A percentile compares a stretch with the other conserved stretches of the same genome.
Evolutionary conservation across 1,284 basidiomycete species (phyloP).

Genomic region (Pseudozyma hubeiensis): DNA sequence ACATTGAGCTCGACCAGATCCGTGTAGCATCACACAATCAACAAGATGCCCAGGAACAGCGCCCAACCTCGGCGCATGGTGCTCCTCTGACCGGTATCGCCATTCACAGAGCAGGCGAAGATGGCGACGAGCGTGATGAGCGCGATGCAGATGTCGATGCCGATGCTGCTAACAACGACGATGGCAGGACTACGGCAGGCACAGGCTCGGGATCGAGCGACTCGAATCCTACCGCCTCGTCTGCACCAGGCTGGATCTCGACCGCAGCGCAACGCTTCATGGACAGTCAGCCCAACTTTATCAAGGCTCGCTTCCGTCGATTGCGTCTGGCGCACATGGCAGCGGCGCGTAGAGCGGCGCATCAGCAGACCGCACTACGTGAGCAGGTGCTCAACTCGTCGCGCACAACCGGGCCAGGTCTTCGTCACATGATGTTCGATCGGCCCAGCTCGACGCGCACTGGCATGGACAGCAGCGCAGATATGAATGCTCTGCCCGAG

Average conservation of each 20-base stretch:
- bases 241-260: conserved; percentile 47
- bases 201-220: conserved; percentile 52
- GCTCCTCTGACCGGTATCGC: conserved; percentile 19
- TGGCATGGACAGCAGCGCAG: conserved; percentile 25
- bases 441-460: conserved; percentile 30
- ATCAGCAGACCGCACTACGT: conserved; percentile 56
- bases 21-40: conserved; percentile 18
- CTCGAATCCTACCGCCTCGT: conserved; percentile 56
- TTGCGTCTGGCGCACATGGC: conserved; percentile 60
- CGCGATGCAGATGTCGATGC: conserved; percentile 14
- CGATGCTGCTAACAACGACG: conserved; percentile 24
- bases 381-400: conserved; percentile 59
- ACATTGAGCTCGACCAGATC: conserved; percentile 47
- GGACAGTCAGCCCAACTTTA: conserved; percentile 57
- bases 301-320: conserved; percentile 56
- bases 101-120: conserved; percentile 12
- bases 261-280: conserved; percentile 46
- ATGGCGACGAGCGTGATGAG: conserved; percentile 10
- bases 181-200: conserved; percentile 47
- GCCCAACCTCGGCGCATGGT: background rate
- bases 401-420: conserved; percentile 42
- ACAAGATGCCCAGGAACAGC: background rate
- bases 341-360: conserved; percentile 56
- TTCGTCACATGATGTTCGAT: conserved; percentile 61
- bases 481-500: conserved; percentile 27